Evolutionary conservation across 1,284 basidiomycete genomes (phyloP).

Genomic region (Caloboletus inedulis): DNA sequence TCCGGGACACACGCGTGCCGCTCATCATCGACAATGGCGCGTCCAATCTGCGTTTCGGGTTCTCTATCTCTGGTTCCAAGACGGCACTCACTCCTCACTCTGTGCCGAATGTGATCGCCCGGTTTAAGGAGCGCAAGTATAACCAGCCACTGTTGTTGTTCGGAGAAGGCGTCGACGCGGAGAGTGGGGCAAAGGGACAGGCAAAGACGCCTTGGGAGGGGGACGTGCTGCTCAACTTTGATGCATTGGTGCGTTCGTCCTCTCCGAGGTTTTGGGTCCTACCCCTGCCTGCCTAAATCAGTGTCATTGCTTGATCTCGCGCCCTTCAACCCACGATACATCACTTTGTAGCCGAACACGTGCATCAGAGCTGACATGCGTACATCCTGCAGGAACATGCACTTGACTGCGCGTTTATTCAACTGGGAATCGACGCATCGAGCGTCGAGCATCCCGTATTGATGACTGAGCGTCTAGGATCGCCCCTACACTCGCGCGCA

Average conservation of each 20-base stretch:
- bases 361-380: not conserved
- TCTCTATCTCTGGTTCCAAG: conserved; percentile 45
- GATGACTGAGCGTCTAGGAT: conserved; percentile 92
- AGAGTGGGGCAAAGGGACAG: conserved; percentile 78
- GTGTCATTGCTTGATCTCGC: not conserved
- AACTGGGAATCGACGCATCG: conserved; percentile 78
- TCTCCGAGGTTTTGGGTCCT: not conserved
- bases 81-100: conserved; percentile 43
- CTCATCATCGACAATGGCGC: conserved; percentile 95
- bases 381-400: conserved; percentile 75
- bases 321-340: not conserved
- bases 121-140: conserved; percentile 84
- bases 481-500: conserved; percentile 85
- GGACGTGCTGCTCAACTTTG: conserved; percentile 85
- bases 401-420: conserved; percentile 88
- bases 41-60: conserved; percentile 88
- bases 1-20: conserved; percentile 50
- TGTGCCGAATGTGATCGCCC: conserved; percentile 72
- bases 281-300: not conserved
- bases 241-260: conserved; percentile 72
- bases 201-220: conserved; percentile 85
- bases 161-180: conserved; percentile 80
- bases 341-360: not conserved
- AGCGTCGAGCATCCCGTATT: conserved; percentile 87
- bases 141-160: conserved; percentile 81